Percentiles rank a stretch among this genome's conserved stretches.
phyloP scores from a whole-genome alignment of 2,329 filamentous ascomycete genomes.

The Clarireedia sp. region DNA sequence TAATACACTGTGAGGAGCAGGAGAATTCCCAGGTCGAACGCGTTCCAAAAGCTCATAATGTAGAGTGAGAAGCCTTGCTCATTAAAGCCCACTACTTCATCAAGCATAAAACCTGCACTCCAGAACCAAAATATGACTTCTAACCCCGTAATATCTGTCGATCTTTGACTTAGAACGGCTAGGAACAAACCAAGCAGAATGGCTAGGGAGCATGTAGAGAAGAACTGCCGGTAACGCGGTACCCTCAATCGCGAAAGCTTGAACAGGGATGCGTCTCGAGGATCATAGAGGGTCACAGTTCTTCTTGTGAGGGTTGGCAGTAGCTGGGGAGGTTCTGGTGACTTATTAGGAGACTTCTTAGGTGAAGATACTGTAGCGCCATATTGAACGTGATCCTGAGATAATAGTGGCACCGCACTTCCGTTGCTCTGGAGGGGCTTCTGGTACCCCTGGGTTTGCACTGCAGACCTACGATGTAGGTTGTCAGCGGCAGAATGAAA shows the following conservation, averaged over 20 bases:
- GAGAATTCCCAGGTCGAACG: constrained; percentile 86
- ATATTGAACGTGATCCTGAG: constrained; percentile 27
- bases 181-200: constrained; percentile 80
- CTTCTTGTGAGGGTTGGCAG: constrained; percentile 30
- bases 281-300: constrained; percentile 82
- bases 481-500: constrained; percentile 86
- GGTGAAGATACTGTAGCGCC: constrained; percentile 25
- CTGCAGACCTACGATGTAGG: constrained; percentile 46
- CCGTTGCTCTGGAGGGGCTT: constrained; percentile 2
- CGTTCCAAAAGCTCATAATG: constrained; percentile 97
- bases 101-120: constrained; percentile 94
- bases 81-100: constrained; percentile 91
- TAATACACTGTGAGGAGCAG: constrained; percentile 83
- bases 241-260: constrained; percentile 87
- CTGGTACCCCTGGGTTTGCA: constrained; percentile 13
- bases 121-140: constrained; percentile 96
- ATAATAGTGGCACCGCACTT: constrained; percentile 6
- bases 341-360: neutral
- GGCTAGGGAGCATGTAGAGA: constrained; percentile 81
- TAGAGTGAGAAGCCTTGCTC: constrained; percentile 95
- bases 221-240: constrained; percentile 81
- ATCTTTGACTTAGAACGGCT: constrained; percentile 69
- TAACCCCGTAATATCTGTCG: constrained; percentile 70
- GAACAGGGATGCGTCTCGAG: constrained; percentile 79
- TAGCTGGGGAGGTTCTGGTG: constrained; percentile 19